Evolutionary conservation across 345 rosid species (phyloP).

Genomic region (Citropsis articulata): DNA sequence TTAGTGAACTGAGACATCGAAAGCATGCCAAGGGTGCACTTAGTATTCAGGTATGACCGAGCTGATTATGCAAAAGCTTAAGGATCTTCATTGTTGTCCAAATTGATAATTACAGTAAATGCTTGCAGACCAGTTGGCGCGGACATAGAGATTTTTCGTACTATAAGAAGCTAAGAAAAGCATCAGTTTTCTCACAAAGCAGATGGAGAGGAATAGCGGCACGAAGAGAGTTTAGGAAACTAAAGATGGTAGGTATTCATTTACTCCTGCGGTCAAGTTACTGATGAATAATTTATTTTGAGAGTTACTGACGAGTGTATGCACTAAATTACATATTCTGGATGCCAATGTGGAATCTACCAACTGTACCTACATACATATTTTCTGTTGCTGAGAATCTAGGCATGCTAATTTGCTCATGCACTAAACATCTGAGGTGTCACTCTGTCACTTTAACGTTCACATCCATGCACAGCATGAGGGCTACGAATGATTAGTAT

Average conservation of each 20-base stretch:
- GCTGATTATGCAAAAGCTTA: slow-evolving; percentile 2
- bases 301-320: neutral
- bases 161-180: slow-evolving; percentile 43
- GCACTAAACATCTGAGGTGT: neutral
- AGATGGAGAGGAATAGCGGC: slow-evolving; percentile 38
- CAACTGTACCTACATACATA: neutral
- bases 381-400: neutral
- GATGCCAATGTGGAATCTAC: neutral
- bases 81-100: slow-evolving; percentile 7
- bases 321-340: neutral
- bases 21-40: slow-evolving; percentile 41
- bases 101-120: slow-evolving; percentile 14
- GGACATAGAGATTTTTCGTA: slow-evolving; percentile 43
- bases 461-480: neutral
- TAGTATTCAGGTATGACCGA: slow-evolving; percentile 52
- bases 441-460: neutral
- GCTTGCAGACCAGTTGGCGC: slow-evolving; percentile 61
- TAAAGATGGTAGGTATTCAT: slow-evolving; percentile 37
- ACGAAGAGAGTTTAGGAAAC: slow-evolving; percentile 26
- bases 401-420: slow-evolving; percentile 1
- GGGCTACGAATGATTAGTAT: neutral
- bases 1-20: slow-evolving; percentile 36
- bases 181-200: slow-evolving; percentile 39
- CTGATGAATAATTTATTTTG: neutral
- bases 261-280: slow-evolving; percentile 6